Evolutionary conservation across 768 basidiomycete genomes (phyloP).

Genomic region (Suillus hirtellus): DNA sequence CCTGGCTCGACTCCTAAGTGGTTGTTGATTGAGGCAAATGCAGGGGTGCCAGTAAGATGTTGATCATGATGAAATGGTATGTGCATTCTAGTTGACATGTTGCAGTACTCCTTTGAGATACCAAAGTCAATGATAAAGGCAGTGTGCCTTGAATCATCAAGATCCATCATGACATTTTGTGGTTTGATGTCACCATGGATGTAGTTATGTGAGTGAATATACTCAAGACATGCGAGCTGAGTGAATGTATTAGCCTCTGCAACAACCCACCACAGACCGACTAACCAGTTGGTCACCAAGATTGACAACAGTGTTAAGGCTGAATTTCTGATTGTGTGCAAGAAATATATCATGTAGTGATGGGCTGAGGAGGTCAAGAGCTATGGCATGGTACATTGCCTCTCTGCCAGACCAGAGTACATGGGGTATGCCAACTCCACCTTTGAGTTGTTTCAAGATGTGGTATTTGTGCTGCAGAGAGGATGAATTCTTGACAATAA

Average conservation of each 20-base stretch:
- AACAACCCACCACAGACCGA: not conserved
- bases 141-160: too few species aligned
- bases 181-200: too few species aligned
- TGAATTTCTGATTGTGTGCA: not conserved
- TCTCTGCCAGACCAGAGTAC: not conserved
- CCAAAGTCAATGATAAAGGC: too few species aligned
- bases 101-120: too few species aligned
- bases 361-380: not conserved
- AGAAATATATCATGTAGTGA: not conserved
- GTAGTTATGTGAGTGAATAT: too few species aligned
- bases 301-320: not conserved
- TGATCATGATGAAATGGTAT: too few species aligned
- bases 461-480: not conserved
- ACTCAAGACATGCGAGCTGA: too few species aligned
- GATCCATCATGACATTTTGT: too few species aligned
- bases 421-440: not conserved
- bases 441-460: not conserved
- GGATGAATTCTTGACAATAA: not conserved
- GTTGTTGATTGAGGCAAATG: too few species aligned
- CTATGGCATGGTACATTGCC: not conserved
- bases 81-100: too few species aligned
- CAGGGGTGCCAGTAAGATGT: too few species aligned
- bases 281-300: not conserved
- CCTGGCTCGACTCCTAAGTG: too few species aligned
- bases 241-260: not conserved